Evolutionary conservation across 2,329 filamentous ascomycete species (phyloP).

Genomic region (Colletotrichum somersetense): DNA sequence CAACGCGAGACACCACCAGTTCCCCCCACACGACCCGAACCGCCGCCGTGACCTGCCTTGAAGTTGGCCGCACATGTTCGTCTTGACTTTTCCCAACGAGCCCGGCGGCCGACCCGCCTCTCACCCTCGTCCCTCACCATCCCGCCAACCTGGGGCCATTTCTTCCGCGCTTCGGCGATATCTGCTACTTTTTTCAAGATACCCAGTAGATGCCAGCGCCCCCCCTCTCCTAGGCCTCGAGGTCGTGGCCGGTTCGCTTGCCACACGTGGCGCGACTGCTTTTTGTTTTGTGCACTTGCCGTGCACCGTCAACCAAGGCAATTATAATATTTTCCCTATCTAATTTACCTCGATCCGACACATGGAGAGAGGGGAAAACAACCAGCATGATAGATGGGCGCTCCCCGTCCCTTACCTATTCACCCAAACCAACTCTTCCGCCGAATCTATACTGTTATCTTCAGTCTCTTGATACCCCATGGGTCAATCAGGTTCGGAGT

Average conservation of each 20-base stretch:
- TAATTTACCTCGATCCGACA: constrained; percentile 38
- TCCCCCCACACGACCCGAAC: constrained; percentile 60
- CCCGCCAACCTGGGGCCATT: constrained; percentile 27
- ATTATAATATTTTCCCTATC: constrained; percentile 42
- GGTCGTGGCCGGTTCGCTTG: constrained; percentile 27
- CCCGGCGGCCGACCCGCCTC: neutral
- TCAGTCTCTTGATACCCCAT: constrained; percentile 35
- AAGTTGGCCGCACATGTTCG: constrained; percentile 37
- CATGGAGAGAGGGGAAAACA: constrained; percentile 16
- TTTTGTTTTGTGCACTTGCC: constrained; percentile 7
- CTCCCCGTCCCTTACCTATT: constrained; percentile 23
- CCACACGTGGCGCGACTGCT: constrained; percentile 18
- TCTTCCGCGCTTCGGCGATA: constrained; percentile 33
- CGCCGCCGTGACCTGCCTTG: constrained; percentile 55
- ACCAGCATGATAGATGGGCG: constrained; percentile 39
- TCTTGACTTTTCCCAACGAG: neutral
- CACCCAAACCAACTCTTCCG: constrained; percentile 12
- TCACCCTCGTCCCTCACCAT: neutral
- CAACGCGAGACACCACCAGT: constrained; percentile 56
- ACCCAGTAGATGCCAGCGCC: constrained; percentile 35
- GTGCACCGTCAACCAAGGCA: constrained; percentile 32
- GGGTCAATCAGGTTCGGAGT: constrained; percentile 33
- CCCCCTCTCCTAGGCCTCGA: constrained; percentile 19
- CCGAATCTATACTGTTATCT: constrained; percentile 23
- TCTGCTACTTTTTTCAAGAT: constrained; percentile 41